These are phyloP conservation scores for Leptographium galeiforme DNA, from an alignment of 2,329 filamentous ascomycete genomes.

Conservation along the genomic window DNA sequence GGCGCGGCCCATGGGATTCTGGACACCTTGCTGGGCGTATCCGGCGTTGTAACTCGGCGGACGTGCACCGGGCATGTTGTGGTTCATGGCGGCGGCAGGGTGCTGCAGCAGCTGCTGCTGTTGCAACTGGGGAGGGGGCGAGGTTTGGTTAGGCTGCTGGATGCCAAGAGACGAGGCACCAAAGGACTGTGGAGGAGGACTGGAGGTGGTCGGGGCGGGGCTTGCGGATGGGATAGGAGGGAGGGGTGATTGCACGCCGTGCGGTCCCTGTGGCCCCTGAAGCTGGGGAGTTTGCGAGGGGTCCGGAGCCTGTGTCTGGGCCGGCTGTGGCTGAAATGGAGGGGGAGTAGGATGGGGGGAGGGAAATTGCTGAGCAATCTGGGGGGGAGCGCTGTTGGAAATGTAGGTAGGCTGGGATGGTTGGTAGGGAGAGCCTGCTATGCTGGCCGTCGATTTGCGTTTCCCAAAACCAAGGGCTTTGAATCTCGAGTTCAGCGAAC, in stretches of 20 bases:
- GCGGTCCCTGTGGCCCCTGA: not conserved
- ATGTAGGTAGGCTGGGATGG: conserved; percentile 9
- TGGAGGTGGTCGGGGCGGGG: not conserved
- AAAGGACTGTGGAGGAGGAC: conserved; percentile 3
- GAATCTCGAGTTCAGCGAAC: conserved; percentile 67
- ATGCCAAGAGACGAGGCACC: conserved; percentile 17
- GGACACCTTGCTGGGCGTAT: conserved; percentile 29
- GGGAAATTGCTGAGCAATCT: conserved; percentile 39
- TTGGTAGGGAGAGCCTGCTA: conserved; percentile 27
- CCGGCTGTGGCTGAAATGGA: conserved; percentile 3
- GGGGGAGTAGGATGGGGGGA: conserved; percentile 5
- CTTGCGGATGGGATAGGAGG: not conserved
- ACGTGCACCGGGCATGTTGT: conserved; percentile 32
- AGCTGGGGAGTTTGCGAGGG: conserved; percentile 11
- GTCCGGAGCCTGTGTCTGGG: conserved; percentile 7
- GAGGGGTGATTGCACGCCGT: not conserved
- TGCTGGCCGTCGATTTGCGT: conserved; percentile 56
- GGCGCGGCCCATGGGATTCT: conserved; percentile 37
- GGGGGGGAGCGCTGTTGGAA: conserved; percentile 22
- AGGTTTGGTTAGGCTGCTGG: conserved; percentile 1
- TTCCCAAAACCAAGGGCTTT: conserved; percentile 72
- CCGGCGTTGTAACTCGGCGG: conserved; percentile 51
- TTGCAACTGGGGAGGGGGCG: not conserved
- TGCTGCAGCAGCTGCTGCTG: conserved; percentile 15
- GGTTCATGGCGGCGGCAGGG: conserved; percentile 48